Percentiles rank a stretch among this genome's conserved stretches.
phyloP scores from a whole-genome alignment of 345 rosid genomes.

The Melaleuca quinquenervia region DNA sequence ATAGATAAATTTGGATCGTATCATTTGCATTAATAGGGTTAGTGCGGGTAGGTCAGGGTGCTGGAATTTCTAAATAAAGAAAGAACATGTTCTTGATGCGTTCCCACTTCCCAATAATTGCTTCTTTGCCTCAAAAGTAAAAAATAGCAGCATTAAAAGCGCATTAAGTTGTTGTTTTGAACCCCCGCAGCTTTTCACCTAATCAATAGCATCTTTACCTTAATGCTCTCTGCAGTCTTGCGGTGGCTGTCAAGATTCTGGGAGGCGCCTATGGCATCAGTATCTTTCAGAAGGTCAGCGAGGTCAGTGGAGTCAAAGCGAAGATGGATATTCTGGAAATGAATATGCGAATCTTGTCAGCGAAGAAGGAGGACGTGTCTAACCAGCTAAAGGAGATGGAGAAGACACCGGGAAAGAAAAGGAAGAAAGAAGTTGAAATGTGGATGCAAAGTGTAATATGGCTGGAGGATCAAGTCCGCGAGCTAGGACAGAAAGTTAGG shows the following conservation, averaged over 20 bases:
- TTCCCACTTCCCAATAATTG: not conserved
- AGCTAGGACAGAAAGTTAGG: not conserved
- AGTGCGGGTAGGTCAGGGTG: not conserved
- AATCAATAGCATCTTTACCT: not conserved
- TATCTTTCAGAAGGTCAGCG: not conserved
- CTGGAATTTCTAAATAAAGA: not conserved
- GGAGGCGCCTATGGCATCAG: not conserved
- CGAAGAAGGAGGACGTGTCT: not conserved
- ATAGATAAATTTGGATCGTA: no score
- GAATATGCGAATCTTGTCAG: not conserved
- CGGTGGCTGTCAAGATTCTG: not conserved
- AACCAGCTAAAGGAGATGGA: not conserved
- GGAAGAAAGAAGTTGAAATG: not conserved
- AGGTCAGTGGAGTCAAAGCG: not conserved
- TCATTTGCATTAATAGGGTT: no score
- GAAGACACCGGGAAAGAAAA: not conserved
- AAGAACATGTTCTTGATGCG: no score
- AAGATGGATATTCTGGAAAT: not conserved
- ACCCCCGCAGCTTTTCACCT: not conserved
- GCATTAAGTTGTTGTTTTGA: not conserved
- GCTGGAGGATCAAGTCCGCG: not conserved
- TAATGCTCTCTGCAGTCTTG: not conserved
- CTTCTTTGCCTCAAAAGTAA: not conserved
- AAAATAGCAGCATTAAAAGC: not conserved
- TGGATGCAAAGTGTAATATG: not conserved